Conservation (phyloP, 202 grass and related monocot genomes). For the Saccharum hybrid region DNA sequence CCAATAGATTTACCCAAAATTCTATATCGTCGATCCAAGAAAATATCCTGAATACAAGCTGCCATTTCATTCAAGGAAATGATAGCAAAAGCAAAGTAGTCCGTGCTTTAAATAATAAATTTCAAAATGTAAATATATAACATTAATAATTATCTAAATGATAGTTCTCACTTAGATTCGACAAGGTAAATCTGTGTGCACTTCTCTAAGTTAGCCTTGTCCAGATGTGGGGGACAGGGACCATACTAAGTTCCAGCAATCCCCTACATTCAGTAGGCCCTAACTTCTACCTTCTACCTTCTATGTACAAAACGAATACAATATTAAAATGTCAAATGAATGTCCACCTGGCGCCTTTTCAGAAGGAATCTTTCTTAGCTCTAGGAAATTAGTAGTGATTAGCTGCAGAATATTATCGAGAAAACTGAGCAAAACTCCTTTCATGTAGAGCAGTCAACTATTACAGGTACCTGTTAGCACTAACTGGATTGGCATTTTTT, state of each 20-base stretch:
- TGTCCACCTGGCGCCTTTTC: not conserved
- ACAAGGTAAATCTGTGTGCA: not conserved
- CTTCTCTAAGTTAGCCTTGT: not conserved
- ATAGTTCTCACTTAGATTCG: not conserved
- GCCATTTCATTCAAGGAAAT: not conserved
- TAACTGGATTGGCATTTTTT: constrained; percentile 17
- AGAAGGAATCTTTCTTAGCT: not conserved
- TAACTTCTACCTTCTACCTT: not conserved
- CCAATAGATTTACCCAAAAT: not conserved
- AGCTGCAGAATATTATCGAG: not conserved
- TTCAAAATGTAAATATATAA: not conserved
- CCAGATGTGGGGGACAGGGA: not conserved
- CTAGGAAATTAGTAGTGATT: not conserved
- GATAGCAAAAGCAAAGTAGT: not conserved
- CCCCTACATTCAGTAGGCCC: not conserved
- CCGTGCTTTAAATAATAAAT: not conserved
- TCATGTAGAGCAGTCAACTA: not conserved
- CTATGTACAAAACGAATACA: not conserved
- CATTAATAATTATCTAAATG: not conserved
- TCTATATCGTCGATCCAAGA: not conserved
- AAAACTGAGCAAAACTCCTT: not conserved
- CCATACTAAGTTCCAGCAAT: not conserved
- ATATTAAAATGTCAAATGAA: constrained; percentile 1
- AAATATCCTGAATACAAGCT: not conserved
- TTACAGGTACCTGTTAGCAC: not conserved